Conservation (phyloP, 805 yeast species). For the Yarrowia deformans region DNA sequence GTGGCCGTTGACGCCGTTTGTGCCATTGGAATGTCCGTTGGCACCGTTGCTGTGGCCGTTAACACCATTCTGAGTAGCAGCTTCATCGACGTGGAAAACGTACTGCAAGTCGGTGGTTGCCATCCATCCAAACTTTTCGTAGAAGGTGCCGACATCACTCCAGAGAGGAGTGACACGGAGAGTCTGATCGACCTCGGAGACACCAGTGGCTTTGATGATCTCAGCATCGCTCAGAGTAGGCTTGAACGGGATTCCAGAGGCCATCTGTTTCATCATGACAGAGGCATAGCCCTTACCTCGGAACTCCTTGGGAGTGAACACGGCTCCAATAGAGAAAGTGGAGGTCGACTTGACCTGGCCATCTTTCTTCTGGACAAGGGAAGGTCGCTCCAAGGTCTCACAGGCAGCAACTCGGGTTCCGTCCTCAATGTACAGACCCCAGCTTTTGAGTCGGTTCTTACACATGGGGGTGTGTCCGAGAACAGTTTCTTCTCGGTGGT, state of each 20-base stretch:
- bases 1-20: constrained; percentile 25
- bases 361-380: constrained; percentile 44
- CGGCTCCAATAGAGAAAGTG: constrained; percentile 60
- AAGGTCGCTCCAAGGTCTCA: constrained; percentile 56
- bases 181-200: constrained; percentile 41
- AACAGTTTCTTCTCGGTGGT: constrained; percentile 45
- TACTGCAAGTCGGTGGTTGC: constrained; percentile 42
- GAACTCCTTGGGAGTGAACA: constrained; percentile 58
- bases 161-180: constrained; percentile 59
- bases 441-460: constrained; percentile 44
- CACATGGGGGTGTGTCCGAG: constrained; percentile 39
- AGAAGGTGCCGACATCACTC: constrained; percentile 76
- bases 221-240: constrained; percentile 26
- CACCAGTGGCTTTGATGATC: constrained; percentile 33
- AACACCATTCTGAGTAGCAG: neutral
- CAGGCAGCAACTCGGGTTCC: constrained; percentile 53
- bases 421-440: constrained; percentile 48
- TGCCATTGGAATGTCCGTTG: constrained; percentile 2
- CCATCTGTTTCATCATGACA: constrained; percentile 26
- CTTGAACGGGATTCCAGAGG: constrained; percentile 13
- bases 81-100: constrained; percentile 11
- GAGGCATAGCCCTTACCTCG: constrained; percentile 65
- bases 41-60: neutral
- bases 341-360: constrained; percentile 41
- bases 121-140: constrained; percentile 62